phyloP scores from a whole-genome alignment of 768 basidiomycete genomes.

The Tylopilus rubrobrunneus region DNA sequence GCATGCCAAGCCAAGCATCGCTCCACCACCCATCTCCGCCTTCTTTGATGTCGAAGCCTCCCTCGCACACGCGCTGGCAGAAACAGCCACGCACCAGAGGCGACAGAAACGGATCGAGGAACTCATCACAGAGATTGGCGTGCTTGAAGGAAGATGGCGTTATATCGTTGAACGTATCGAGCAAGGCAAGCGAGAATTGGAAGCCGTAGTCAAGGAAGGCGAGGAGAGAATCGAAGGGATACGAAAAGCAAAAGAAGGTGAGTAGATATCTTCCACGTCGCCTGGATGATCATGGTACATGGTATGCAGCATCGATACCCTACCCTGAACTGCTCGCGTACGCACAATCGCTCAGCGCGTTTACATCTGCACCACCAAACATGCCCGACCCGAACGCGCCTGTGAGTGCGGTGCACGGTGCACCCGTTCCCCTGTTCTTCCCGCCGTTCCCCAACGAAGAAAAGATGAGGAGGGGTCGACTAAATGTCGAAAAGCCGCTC shows the following conservation, averaged over 20 bases:
- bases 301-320: conserved; percentile 61
- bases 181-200: conserved; percentile 63
- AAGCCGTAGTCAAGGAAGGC: conserved; percentile 70
- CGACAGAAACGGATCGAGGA: conserved; percentile 72
- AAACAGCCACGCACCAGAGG: conserved; percentile 69
- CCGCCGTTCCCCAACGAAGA: conserved; percentile 91
- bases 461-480: conserved; percentile 79
- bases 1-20: conserved; percentile 21
- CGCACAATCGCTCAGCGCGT: conserved; percentile 79
- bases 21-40: conserved; percentile 48
- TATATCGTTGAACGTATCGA: conserved; percentile 64
- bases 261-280: conserved; percentile 9
- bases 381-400: conserved; percentile 72
- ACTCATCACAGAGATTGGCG: conserved; percentile 66
- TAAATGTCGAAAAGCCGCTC: conserved; percentile 78
- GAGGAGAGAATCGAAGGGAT: conserved; percentile 68
- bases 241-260: conserved; percentile 68
- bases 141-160: conserved; percentile 64
- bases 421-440: conserved; percentile 77
- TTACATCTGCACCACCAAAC: conserved; percentile 86
- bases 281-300: neutral
- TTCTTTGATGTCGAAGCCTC: conserved; percentile 62
- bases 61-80: conserved; percentile 61
- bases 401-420: conserved; percentile 43
- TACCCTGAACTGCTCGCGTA: conserved; percentile 82